Conservation (phyloP, 768 basidiomycete genomes). For the Leucogyrophana mollusca region DNA sequence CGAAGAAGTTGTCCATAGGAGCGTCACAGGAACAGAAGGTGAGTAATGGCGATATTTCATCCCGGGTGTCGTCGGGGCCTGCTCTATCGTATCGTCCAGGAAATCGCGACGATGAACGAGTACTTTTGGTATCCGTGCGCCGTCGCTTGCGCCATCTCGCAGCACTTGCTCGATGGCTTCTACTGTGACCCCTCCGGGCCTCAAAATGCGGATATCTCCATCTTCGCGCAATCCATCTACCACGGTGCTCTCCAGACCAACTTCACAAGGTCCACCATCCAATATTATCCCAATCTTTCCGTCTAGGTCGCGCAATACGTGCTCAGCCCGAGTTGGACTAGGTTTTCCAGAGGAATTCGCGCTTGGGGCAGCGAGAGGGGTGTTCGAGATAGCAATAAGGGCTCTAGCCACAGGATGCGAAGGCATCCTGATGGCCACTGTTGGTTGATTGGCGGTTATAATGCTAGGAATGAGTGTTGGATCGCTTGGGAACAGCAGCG, state of each 20-base stretch:
- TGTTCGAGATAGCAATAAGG: constrained; percentile 70
- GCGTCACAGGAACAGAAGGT: constrained; percentile 80
- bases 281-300: constrained; percentile 77
- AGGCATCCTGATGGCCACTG: constrained; percentile 92
- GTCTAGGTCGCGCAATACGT: constrained; percentile 77
- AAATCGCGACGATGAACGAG: constrained; percentile 83
- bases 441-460: constrained; percentile 76
- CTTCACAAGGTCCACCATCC: constrained; percentile 88
- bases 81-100: constrained; percentile 63
- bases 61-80: constrained; percentile 90
- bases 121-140: constrained; percentile 48
- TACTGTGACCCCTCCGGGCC: constrained; percentile 91
- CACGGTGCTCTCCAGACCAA: constrained; percentile 96
- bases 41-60: constrained; percentile 99
- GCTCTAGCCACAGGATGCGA: constrained; percentile 91
- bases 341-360: constrained; percentile 95
- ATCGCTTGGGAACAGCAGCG: constrained; percentile 84
- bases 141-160: constrained; percentile 35
- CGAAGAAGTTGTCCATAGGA: constrained; percentile 55
- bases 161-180: constrained; percentile 77
- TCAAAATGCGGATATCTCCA: constrained; percentile 74
- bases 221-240: constrained; percentile 81
- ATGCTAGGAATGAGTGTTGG: constrained; percentile 60
- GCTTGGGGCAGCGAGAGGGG: constrained; percentile 90
- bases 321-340: constrained; percentile 86